Conservation (phyloP, 129 eudicot species). For the Scalesia atractyloides region DNA sequence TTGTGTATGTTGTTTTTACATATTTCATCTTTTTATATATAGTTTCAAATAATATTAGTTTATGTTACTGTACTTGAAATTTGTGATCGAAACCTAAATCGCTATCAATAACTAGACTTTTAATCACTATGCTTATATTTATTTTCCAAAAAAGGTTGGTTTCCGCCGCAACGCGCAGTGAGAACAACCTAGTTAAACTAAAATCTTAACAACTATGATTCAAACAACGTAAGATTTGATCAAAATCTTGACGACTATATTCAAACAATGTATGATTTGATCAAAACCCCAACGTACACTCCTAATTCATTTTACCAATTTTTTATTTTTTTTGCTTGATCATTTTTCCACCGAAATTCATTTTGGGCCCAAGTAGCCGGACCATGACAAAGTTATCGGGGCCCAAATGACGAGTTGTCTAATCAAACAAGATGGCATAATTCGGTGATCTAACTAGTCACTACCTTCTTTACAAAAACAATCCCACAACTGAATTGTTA, state of each 20-base stretch:
- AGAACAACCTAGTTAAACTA: too few relatives aligned
- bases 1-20: too few relatives aligned
- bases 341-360: constrained; percentile 34
- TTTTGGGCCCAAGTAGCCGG: constrained; percentile 34
- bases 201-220: too few relatives aligned
- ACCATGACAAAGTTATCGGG: constrained; percentile 21
- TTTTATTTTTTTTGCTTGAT: background rate
- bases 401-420: constrained; percentile 28
- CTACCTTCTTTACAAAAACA: background rate
- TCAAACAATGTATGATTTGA: background rate
- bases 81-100: too few relatives aligned
- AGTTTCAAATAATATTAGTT: too few relatives aligned
- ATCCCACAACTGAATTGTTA: background rate
- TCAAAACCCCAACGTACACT: background rate
- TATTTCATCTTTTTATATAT: too few relatives aligned
- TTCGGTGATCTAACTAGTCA: constrained; percentile 11
- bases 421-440: constrained; percentile 21
- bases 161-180: too few relatives aligned
- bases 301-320: background rate
- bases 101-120: too few relatives aligned
- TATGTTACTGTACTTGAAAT: too few relatives aligned
- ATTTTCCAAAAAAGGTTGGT: too few relatives aligned
- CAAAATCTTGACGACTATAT: background rate
- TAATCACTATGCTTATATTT: too few relatives aligned
- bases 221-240: background rate